Conservation (phyloP, 2,329 filamentous ascomycete genomes). For the Sporothrix humicola region DNA sequence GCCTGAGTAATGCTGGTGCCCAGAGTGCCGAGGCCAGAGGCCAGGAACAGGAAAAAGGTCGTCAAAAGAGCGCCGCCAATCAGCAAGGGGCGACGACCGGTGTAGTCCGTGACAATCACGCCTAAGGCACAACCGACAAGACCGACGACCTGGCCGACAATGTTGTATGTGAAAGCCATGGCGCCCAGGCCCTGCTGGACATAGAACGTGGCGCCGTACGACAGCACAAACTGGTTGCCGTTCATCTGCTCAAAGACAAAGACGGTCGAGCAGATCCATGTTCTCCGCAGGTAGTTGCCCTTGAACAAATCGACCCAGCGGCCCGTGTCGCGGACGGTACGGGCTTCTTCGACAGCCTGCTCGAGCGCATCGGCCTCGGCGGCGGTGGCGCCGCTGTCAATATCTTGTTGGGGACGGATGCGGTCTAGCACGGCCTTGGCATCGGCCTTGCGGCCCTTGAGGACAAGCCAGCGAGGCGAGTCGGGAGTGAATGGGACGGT, state of each 20-base stretch:
- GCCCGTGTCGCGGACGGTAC: slow-evolving; percentile 15
- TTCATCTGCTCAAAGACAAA: slow-evolving; percentile 37
- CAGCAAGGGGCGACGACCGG: slow-evolving; percentile 32
- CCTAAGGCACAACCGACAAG: slow-evolving; percentile 29
- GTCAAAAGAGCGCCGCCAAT: slow-evolving; percentile 24
- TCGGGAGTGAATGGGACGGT: slow-evolving; percentile 38
- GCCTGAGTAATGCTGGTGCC: slow-evolving; percentile 18
- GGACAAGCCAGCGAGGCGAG: slow-evolving; percentile 39
- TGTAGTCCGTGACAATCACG: slow-evolving; percentile 28
- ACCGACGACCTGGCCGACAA: slow-evolving; percentile 35
- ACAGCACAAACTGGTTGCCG: slow-evolving; percentile 37
- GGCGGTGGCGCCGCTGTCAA: slow-evolving; percentile 44
- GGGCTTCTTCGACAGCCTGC: slow-evolving; percentile 28
- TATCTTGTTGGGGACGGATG: slow-evolving; percentile 40
- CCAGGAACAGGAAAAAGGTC: slow-evolving; percentile 33
- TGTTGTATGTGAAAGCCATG: slow-evolving; percentile 37
- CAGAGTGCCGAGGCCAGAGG: slow-evolving; percentile 28
- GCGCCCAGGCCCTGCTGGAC: slow-evolving; percentile 36
- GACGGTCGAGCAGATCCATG: slow-evolving; percentile 36
- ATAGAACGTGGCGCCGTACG: slow-evolving; percentile 36
- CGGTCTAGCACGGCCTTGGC: slow-evolving; percentile 41
- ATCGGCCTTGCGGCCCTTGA: slow-evolving; percentile 34
- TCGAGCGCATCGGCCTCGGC: slow-evolving; percentile 35
- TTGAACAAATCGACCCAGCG: slow-evolving; percentile 35
- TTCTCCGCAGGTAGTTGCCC: slow-evolving; percentile 36